phyloP scores from a whole-genome alignment of 768 basidiomycete species.

The Auricularia cornea region DNA sequence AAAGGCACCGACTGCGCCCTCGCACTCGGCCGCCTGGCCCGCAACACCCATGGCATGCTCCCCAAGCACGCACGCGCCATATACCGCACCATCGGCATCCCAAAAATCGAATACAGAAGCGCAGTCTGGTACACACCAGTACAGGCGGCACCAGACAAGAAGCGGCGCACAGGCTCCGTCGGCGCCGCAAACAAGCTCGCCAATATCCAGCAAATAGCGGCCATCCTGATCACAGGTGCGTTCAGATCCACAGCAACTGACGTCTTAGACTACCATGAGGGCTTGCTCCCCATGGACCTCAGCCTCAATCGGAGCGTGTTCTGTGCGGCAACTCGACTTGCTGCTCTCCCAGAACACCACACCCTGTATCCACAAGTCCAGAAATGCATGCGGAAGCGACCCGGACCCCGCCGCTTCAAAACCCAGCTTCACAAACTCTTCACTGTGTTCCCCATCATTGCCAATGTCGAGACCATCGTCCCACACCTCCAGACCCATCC shows the following conservation, averaged over 20 bases:
- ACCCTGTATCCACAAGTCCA: neutral
- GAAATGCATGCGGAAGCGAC: neutral
- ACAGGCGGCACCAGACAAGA: too few relatives aligned
- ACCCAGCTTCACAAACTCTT: constrained; percentile 4
- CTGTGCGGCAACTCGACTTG: neutral
- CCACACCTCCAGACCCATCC: neutral
- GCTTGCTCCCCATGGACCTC: constrained; percentile 2
- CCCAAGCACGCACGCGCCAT: neutral
- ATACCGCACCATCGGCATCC: constrained; percentile 1
- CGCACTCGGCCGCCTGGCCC: neutral
- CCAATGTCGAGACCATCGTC: constrained; percentile 3
- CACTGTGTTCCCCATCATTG: neutral
- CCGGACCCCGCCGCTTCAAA: neutral
- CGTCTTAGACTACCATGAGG: constrained; percentile 4
- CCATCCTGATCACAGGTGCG: constrained; percentile 2
- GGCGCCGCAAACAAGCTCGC: neutral
- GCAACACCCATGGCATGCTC: neutral
- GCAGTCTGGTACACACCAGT: neutral
- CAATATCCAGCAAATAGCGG: constrained; percentile 3
- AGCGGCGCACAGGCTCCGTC: constrained; percentile 2
- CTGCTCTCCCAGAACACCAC: constrained; percentile 1
- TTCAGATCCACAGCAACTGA: constrained; percentile 4
- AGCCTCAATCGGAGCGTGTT: neutral
- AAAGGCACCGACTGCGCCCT: constrained; percentile 1
- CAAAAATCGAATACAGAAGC: constrained; percentile 1